These are phyloP conservation scores for Lachnellula subtilissima DNA, from an alignment of 2,329 filamentous ascomycete genomes.

Conservation along the genomic window DNA sequence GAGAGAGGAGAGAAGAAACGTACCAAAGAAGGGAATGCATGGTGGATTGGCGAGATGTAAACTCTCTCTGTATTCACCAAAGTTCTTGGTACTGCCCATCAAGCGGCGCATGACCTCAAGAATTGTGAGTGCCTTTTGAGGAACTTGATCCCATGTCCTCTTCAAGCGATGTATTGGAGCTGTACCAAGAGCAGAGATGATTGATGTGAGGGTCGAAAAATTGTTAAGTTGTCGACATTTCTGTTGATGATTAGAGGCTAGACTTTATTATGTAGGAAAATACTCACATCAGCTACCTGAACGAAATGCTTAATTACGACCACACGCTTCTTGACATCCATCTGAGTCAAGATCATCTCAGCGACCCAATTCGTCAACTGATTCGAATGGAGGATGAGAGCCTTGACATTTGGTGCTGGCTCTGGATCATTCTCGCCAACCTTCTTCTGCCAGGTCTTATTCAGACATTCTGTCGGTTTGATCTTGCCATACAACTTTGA, in stretches of 20 bases:
- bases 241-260: conserved; percentile 41
- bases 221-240: conserved; percentile 95
- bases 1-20: conserved; percentile 25
- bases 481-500: conserved; percentile 93
- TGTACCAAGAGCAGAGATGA: conserved; percentile 91
- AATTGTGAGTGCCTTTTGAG: conserved; percentile 71
- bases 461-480: conserved; percentile 90
- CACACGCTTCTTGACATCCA: conserved; percentile 91
- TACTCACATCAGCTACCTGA: conserved; percentile 83
- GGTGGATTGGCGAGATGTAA: conserved; percentile 90
- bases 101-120: conserved; percentile 88
- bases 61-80: conserved; percentile 91
- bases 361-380: conserved; percentile 99
- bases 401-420: conserved; percentile 89
- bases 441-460: conserved; percentile 99
- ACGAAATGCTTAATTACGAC: conserved; percentile 99
- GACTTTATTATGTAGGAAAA: conserved; percentile 15
- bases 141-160: conserved; percentile 91
- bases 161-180: conserved; percentile 91
- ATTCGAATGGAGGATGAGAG: conserved; percentile 94
- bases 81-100: conserved; percentile 98
- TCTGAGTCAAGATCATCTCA: conserved; percentile 95
- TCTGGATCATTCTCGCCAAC: conserved; percentile 74
- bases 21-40: conserved; percentile 97
- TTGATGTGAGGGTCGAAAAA: conserved; percentile 94